These are phyloP conservation scores for Ceratobasidium sp. DNA, from an alignment of 1,284 basidiomycete species.

Conservation along the genomic window DNA sequence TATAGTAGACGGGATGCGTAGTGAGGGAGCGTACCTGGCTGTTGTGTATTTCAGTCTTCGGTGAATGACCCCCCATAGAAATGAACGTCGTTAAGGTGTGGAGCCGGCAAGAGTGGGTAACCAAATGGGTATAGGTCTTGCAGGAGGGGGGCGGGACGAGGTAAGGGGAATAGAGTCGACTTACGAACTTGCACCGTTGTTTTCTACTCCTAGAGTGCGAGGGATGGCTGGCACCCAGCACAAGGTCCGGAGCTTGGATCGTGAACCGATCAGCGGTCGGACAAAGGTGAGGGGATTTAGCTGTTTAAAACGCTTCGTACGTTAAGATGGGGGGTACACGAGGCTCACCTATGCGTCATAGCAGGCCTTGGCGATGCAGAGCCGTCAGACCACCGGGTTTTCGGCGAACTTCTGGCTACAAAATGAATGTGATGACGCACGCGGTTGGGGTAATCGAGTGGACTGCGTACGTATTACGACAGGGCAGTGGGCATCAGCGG, in stretches of 20 bases:
- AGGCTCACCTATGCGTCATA: conserved; percentile 7
- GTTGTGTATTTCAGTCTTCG: not conserved
- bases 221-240: not conserved
- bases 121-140: no score
- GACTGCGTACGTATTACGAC: not conserved
- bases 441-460: not conserved
- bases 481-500: not conserved
- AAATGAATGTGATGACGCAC: not conserved
- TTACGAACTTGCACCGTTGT: conserved; percentile 55
- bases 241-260: not conserved
- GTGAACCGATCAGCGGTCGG: not conserved
- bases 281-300: not conserved
- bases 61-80: not conserved
- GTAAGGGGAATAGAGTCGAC: not conserved
- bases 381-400: not conserved
- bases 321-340: not conserved
- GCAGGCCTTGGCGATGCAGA: not conserved
- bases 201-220: not conserved
- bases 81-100: not conserved
- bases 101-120: no score
- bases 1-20: no score
- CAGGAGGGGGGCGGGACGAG: not conserved
- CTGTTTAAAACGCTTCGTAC: not conserved
- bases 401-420: not conserved
- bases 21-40: not conserved